A percentile compares a stretch with the other conserved stretches of the same genome.
These are phyloP conservation scores for Yamadazyma buinensis DNA, from an alignment of 1,139 yeast genomes.

Conservation along the genomic window DNA sequence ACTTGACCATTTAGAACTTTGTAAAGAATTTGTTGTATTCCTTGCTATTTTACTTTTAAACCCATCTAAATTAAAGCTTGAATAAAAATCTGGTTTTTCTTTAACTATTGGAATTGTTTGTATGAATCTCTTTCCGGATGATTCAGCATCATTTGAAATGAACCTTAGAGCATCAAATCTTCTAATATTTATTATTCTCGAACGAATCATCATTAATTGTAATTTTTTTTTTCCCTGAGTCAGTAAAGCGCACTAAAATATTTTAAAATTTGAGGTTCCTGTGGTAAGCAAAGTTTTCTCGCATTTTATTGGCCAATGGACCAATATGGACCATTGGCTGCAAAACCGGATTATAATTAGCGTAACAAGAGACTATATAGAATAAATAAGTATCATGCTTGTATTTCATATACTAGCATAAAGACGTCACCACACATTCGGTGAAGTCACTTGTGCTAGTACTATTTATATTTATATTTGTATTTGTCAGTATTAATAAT, in stretches of 20 bases:
- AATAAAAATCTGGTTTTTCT: slow-evolving; percentile 21
- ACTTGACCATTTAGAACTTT: slow-evolving; percentile 21
- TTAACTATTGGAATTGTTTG: slow-evolving; percentile 36
- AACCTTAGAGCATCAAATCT: slow-evolving; percentile 17
- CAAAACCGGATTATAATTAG: too few relatives aligned
- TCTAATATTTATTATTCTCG: slow-evolving; percentile 14
- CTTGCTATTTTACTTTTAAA: slow-evolving; percentile 11
- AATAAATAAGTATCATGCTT: too few relatives aligned
- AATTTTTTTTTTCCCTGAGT: slow-evolving; percentile 1
- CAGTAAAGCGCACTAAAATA: slow-evolving; percentile 1
- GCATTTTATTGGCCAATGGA: slow-evolving; percentile 7
- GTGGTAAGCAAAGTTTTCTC: slow-evolving; percentile 6
- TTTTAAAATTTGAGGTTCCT: background rate
- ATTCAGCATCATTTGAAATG: slow-evolving; percentile 24
- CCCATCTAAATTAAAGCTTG: slow-evolving; percentile 22
- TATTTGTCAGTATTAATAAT: too few relatives aligned
- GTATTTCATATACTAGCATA: too few relatives aligned
- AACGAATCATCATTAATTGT: slow-evolving; percentile 5
- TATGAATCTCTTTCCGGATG: slow-evolving; percentile 36
- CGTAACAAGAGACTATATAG: too few relatives aligned
- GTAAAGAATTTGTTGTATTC: slow-evolving; percentile 13
- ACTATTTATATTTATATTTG: too few relatives aligned
- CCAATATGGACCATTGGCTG: slow-evolving; percentile 1
- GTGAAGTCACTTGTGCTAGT: too few relatives aligned
- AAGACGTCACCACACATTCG: too few relatives aligned